Conservation (phyloP, 495 filamentous ascomycete genomes). For the Wilcoxina mikolae region DNA sequence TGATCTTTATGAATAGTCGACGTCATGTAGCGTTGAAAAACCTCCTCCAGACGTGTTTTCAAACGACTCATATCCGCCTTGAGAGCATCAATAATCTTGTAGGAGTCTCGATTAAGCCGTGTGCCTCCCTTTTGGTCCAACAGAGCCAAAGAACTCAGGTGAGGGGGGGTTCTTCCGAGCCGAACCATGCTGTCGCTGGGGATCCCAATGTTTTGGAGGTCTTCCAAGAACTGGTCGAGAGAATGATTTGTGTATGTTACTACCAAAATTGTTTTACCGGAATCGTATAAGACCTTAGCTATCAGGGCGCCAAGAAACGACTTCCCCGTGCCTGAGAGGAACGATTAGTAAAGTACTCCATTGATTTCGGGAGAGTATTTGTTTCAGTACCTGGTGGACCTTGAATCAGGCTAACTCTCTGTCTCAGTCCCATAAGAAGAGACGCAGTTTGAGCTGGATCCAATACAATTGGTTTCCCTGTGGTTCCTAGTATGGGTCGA, state of each 20-base stretch:
- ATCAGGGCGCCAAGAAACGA: conserved; percentile 60
- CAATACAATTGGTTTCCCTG: conserved; percentile 30
- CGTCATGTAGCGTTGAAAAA: neutral
- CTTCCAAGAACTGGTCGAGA: conserved; percentile 55
- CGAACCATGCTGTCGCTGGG: conserved; percentile 41
- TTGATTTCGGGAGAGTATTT: neutral
- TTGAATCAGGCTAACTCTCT: conserved; percentile 50
- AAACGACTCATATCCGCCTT: neutral
- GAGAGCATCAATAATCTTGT: neutral
- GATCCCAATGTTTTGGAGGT: conserved; percentile 48
- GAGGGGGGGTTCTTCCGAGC: conserved; percentile 48
- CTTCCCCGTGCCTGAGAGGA: conserved; percentile 50
- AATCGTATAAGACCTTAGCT: conserved; percentile 43
- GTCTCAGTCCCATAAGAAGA: conserved; percentile 40
- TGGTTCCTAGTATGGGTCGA: conserved; percentile 29
- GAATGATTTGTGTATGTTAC: conserved; percentile 52
- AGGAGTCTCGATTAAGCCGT: neutral
- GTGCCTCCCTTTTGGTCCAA: neutral
- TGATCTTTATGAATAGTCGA: conserved; percentile 6
- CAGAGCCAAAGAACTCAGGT: conserved; percentile 34
- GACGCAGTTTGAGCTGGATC: conserved; percentile 48
- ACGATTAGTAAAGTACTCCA: neutral
- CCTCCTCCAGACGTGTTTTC: neutral
- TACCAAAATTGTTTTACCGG: conserved; percentile 41
- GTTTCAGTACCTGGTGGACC: conserved; percentile 54